phyloP scores from a whole-genome alignment of 345 rosid species.

The Salix exigua region DNA sequence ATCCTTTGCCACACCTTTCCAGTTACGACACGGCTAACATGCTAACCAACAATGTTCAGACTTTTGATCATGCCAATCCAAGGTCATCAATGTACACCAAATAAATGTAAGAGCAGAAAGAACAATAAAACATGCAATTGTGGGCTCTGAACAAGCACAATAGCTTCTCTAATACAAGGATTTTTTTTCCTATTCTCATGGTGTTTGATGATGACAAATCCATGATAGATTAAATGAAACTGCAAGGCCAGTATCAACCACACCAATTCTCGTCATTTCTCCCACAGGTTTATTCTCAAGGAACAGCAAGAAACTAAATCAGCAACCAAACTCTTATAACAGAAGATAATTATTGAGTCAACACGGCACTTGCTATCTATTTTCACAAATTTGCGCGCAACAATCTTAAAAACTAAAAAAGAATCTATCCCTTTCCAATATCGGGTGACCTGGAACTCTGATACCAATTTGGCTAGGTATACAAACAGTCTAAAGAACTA shows the following conservation, averaged over 20 bases:
- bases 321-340: background rate
- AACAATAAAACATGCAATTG: background rate
- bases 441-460: too few relatives aligned
- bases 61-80: background rate
- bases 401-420: too few relatives aligned
- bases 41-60: background rate
- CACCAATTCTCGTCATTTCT: background rate
- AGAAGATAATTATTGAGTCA: too few relatives aligned
- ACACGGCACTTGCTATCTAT: too few relatives aligned
- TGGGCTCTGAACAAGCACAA: background rate
- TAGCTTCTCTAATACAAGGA: background rate
- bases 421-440: too few relatives aligned
- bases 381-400: too few relatives aligned
- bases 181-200: background rate
- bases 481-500: background rate
- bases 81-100: background rate
- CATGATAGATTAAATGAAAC: background rate
- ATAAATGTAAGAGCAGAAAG: background rate
- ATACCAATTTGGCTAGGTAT: background rate
- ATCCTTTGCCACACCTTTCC: background rate
- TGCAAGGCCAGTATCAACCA: background rate
- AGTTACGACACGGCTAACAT: background rate
- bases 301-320: background rate
- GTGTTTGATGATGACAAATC: background rate
- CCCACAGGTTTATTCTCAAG: background rate